Conservation (phyloP, 2,329 filamentous ascomycete genomes). For the Thyridium curvatum region DNA sequence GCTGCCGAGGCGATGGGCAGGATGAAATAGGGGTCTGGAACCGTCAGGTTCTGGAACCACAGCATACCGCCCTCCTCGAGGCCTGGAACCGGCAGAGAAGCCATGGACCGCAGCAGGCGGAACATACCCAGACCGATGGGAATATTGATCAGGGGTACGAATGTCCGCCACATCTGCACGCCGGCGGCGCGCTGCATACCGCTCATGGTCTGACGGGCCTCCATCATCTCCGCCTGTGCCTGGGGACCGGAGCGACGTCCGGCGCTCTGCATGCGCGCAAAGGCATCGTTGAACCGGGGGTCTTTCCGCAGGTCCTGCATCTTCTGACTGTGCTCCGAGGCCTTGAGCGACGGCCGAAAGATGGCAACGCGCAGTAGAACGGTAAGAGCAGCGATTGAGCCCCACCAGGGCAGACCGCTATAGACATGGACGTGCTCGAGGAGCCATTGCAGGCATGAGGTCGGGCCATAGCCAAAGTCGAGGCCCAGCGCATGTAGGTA, state of each 20-base stretch:
- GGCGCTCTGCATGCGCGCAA: slow-evolving; percentile 33
- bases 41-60: slow-evolving; percentile 76
- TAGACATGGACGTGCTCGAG: slow-evolving; percentile 81
- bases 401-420: slow-evolving; percentile 75
- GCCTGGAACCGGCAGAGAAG: slow-evolving; percentile 71
- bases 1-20: slow-evolving; percentile 58
- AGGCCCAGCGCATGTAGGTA: slow-evolving; percentile 78
- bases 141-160: slow-evolving; percentile 50
- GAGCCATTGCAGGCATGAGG: slow-evolving; percentile 64
- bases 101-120: slow-evolving; percentile 69
- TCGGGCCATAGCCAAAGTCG: slow-evolving; percentile 80
- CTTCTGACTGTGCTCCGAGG: slow-evolving; percentile 56
- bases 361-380: slow-evolving; percentile 58
- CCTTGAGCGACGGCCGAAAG: slow-evolving; percentile 57
- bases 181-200: slow-evolving; percentile 48
- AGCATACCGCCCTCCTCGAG: slow-evolving; percentile 62
- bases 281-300: slow-evolving; percentile 41
- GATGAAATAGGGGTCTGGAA: slow-evolving; percentile 70
- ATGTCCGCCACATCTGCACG: slow-evolving; percentile 40
- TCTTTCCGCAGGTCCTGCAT: slow-evolving; percentile 39
- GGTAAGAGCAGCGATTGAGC: slow-evolving; percentile 60
- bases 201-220: slow-evolving; percentile 36
- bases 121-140: slow-evolving; percentile 79
- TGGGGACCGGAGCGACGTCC: slow-evolving; percentile 20
- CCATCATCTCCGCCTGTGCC: slow-evolving; percentile 41